Base-by-base conservation (phyloP, 2,329 filamentous ascomycete genomes). In the Bertia moriformis region DNA sequence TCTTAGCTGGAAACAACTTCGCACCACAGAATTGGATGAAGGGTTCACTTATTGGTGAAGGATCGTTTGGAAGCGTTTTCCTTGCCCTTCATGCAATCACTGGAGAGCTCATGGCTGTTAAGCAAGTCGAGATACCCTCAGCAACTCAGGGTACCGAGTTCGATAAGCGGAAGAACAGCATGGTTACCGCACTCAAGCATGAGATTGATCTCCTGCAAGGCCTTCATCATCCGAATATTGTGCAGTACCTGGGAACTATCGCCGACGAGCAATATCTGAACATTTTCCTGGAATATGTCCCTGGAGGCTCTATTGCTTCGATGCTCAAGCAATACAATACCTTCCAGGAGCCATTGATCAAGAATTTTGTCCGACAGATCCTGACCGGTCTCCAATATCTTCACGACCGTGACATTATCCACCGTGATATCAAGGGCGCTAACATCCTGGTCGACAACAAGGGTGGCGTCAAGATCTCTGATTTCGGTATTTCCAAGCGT, bases 391-490 rank as follows among this genome's bases (percentile, higher is more conserved):
- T 98, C 19, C 88, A 84, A 3, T 98, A 96, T 56, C 74, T 98
- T 14, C 91, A 98, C 63, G 82, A 81, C 54, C 78, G 81, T 46
- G 91, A 95, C 54, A 98, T 98, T 53, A 96, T 98, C 50, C 91
- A 98, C 58, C 83, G 91, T 43, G 91, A 98, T 54, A 96, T 98
- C 71, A 98, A 98, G 66, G 91, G 91, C 37, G 91, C 91, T 57
- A 98, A 98, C 55, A 93, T 98, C 48, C 77, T 98, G 4, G 91
- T 98, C 41, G 91, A 98, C 65, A 96, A 96, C 67, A 95, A 96
- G 62, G 91, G 91, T 42, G 89, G 85, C 4, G 93, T 98, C 63
- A 98, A 98, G 64, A 98, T 98, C 47, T 96, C 89, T 5, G 91
- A 98, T 67, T 98, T 98, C 50, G 91, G 91, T 54, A 96, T 98